Evolutionary conservation across 352 stramenopile genomes (phyloP), one percentile per base, ranked within the genome.

Genomic region (Blastocystis sp.): DNA sequence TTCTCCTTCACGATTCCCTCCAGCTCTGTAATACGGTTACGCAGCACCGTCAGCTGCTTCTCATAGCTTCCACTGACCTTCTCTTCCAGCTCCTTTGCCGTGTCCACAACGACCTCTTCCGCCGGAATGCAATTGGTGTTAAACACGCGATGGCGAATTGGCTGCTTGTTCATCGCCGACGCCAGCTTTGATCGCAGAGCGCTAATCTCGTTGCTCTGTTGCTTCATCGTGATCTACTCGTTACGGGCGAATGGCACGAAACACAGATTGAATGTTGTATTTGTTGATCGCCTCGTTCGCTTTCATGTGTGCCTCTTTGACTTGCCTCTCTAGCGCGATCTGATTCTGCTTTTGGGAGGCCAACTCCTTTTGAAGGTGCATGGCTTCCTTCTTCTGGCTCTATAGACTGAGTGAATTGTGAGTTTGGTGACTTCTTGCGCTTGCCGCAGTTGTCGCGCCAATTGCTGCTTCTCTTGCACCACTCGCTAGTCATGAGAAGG

Each of bases 151-250:
- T 55, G 74, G 19, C 31, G 35, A 10, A 29, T 24, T 16, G 74
- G 51, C 51, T 85, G 74, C 21, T 39, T 85, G 9, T 31, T 39
- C 59, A 85, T 61, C 21, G 55, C 2, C 31, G 26, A 12, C 3
- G 55, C 26, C 16, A 85, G 61, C 16, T 59, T 51, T 19, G 31
- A 39, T 16, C 74, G 74, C 29, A 85, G 74, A 3, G 37, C 31
- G 3, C 41, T 33, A 29, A 67, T 85, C 61, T 85, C 74, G 74
- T 85, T 85, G 24, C n/a, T 33, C 37, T 85, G 74, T 55, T 85
- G 74, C 31, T 85, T 85, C 74, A 85, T 1, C 24, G 55, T 85
- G 45, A 55, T 55, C 45, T 55, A 55, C 45, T 55, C 6, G 45
- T 6, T 19, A 55, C 16, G 45, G 0, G 45, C 6, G 9, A 16